Evolutionary conservation across 179 eudicot species (phyloP), one percentile per base, ranked within the genome.

Genomic region (Beta lomatogona): DNA sequence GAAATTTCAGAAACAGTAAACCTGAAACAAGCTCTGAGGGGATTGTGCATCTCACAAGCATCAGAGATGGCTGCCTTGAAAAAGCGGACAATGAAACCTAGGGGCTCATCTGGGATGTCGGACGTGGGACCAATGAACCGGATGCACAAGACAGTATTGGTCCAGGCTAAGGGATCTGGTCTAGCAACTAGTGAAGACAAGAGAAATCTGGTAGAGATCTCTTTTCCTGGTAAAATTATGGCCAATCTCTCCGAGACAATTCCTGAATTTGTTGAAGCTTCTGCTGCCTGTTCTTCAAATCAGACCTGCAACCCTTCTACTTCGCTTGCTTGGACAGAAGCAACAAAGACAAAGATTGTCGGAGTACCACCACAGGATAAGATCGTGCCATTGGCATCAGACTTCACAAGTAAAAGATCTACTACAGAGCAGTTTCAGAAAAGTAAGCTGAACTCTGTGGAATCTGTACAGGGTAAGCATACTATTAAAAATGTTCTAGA

Each of bases 11-110:
- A 92, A 75, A 75, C 93, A 8, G 89, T 86, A 45, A 91, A 89
- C 80, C 80, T 94, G 79, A 93, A 94, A 85, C 94, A 94, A 85
- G 98, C 98, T 18, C 77, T 93, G 19, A 85, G 97, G 83, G 93
- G 96, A 63, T 84, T 94, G 78, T 91, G 96, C 89, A 90, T 94
- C 65, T 92, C 94, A 67, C 98, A 93, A 76, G 98, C 98, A 60
- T 92, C 98, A 1, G 96, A 94, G 80, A 88, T 91, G 93, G 98
- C 98, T 86, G 98, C 96, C 60, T 81, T 88, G 81, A 94, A 89
- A 82, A 88, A 83, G 85, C 84, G 91, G 64, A 79, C 88, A 14
- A 84, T 89, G 55, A 93, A 87, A 82, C 77, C 87, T 66, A 74
- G 87, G 11, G 79, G 84, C 82, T 85, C 85, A 11, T 84, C 92